Evolutionary conservation across 495 filamentous ascomycete species (phyloP).

Genomic region (Penicillium chermesinum): DNA sequence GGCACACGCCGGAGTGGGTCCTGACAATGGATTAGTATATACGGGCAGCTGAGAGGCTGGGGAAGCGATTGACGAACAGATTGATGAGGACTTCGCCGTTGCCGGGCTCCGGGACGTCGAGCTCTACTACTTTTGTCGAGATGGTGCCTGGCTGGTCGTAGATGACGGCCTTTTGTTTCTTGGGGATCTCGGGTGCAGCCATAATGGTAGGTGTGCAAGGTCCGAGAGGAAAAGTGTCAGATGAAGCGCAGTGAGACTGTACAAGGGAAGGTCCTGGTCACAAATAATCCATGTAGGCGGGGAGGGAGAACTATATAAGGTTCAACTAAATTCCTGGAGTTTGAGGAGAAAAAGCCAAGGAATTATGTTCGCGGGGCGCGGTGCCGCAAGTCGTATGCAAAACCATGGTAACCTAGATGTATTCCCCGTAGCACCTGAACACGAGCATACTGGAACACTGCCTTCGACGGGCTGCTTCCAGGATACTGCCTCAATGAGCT

Average conservation of each 20-base stretch:
- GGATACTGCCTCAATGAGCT: too few species aligned
- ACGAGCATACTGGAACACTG: too few species aligned
- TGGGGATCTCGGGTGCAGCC: conserved; percentile 44
- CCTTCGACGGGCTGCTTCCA: too few species aligned
- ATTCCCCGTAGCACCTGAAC: too few species aligned
- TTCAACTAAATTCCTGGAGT: not conserved
- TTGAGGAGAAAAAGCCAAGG: conserved; percentile 5
- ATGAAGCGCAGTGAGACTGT: too few species aligned
- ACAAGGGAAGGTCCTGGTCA: not conserved
- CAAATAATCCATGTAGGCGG: not conserved
- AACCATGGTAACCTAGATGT: too few species aligned
- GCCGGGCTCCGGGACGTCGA: conserved; percentile 63
- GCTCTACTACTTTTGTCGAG: conserved; percentile 61
- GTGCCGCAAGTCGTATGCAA: too few species aligned
- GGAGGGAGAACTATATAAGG: not conserved
- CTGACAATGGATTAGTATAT: conserved; percentile 23
- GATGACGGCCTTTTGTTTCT: conserved; percentile 61
- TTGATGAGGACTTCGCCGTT: conserved; percentile 62
- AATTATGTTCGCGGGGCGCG: too few species aligned
- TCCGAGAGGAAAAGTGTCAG: too few species aligned
- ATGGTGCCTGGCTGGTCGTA: conserved; percentile 66
- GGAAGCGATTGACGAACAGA: conserved; percentile 35
- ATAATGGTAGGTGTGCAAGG: conserved; percentile 10
- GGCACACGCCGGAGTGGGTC: conserved; percentile 67
- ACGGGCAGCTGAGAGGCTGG: too few species aligned